Conservation (phyloP, 805 yeast genomes). For the Ogataea angusta region DNA sequence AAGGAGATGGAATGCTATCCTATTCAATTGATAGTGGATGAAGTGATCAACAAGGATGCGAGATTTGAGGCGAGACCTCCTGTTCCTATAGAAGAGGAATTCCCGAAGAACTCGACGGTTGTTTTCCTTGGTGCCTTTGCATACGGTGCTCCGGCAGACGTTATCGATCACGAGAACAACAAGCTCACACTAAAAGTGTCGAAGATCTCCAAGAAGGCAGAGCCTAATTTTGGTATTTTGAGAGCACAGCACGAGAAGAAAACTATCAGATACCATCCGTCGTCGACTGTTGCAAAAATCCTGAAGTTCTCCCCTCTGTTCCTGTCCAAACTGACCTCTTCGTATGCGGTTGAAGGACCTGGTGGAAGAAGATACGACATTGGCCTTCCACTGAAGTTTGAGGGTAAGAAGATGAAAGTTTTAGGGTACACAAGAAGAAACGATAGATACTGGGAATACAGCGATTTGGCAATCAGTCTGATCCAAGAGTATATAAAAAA, state of each 20-base stretch:
- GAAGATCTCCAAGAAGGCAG: slow-evolving; percentile 44
- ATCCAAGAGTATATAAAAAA: slow-evolving; percentile 55
- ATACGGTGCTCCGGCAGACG: slow-evolving; percentile 75
- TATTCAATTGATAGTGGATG: slow-evolving; percentile 74
- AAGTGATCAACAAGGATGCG: slow-evolving; percentile 67
- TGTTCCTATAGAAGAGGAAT: slow-evolving; percentile 75
- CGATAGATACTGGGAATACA: slow-evolving; percentile 76
- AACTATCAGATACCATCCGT: slow-evolving; percentile 58
- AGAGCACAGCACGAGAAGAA: slow-evolving; percentile 57
- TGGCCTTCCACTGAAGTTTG: slow-evolving; percentile 84
- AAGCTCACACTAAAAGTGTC: slow-evolving; percentile 51
- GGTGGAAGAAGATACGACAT: slow-evolving; percentile 56
- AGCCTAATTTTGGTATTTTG: slow-evolving; percentile 63
- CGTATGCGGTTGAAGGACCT: slow-evolving; percentile 56
- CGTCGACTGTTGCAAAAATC: slow-evolving; percentile 59
- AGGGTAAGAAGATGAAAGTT: slow-evolving; percentile 74
- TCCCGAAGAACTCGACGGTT: slow-evolving; percentile 66
- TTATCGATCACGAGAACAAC: slow-evolving; percentile 51
- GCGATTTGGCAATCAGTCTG: slow-evolving; percentile 67
- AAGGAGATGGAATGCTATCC: slow-evolving; percentile 58
- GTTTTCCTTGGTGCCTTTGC: slow-evolving; percentile 83
- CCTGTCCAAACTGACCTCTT: slow-evolving; percentile 75
- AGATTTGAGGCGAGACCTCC: slow-evolving; percentile 74
- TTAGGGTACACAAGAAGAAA: slow-evolving; percentile 77
- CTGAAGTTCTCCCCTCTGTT: slow-evolving; percentile 59